These are phyloP conservation scores for Niebla homalea DNA, from an alignment of 495 filamentous ascomycete genomes.

Conservation along the genomic window DNA sequence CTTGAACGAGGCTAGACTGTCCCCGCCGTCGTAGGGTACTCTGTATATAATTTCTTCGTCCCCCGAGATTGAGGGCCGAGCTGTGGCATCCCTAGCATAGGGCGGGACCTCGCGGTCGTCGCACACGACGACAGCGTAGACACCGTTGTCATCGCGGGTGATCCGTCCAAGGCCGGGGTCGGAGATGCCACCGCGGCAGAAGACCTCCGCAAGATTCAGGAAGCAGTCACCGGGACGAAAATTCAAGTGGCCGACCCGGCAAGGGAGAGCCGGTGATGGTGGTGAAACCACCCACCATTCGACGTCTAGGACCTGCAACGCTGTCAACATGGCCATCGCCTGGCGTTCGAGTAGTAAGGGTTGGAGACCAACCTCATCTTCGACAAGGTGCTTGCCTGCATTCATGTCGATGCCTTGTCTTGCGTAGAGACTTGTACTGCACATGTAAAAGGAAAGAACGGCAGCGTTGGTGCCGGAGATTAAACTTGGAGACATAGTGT, in stretches of 20 bases:
- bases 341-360: neutral
- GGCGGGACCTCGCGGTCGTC: neutral
- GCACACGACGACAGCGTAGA: slow-evolving; percentile 13
- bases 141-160: slow-evolving; percentile 8
- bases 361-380: neutral
- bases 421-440: neutral
- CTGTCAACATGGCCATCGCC: neutral
- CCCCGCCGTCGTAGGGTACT: neutral
- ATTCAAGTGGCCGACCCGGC: neutral
- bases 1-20: neutral
- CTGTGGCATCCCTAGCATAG: neutral
- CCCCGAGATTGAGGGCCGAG: neutral
- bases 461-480: too few species aligned
- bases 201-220: slow-evolving; percentile 15
- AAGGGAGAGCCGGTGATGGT: neutral
- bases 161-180: slow-evolving; percentile 6
- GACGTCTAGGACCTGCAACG: neutral
- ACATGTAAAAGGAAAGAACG: too few species aligned
- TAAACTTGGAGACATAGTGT: too few species aligned
- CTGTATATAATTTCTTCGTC: neutral
- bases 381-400: neutral
- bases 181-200: slow-evolving; percentile 11
- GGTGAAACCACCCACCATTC: neutral
- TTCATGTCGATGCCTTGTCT: neutral
- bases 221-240: slow-evolving; percentile 10